These are phyloP conservation scores for Saussurea involucrata DNA, from an alignment of 129 eudicot species.

Conservation along the genomic window DNA sequence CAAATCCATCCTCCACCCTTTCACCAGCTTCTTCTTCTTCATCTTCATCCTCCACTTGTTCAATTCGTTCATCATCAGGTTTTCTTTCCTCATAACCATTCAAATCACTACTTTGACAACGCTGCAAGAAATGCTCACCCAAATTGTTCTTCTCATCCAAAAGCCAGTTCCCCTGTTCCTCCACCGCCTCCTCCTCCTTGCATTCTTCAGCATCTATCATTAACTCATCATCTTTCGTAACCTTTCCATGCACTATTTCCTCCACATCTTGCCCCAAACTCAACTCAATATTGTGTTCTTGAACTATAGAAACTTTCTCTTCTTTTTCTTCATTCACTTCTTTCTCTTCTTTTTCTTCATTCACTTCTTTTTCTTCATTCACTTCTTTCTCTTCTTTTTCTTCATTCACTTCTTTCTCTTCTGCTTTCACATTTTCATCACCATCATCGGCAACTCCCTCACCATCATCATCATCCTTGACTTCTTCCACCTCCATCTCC, in stretches of 20 bases:
- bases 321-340: neutral
- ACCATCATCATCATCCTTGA: conserved; percentile 23
- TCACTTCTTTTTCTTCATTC: neutral
- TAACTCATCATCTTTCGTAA: conserved; percentile 36
- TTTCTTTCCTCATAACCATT: conserved; percentile 35
- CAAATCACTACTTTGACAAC: conserved; percentile 44
- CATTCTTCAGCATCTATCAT: conserved; percentile 38
- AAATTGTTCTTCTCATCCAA: conserved; percentile 31
- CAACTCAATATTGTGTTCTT: conserved; percentile 41
- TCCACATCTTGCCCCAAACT: conserved; percentile 47
- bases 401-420: conserved; percentile 1
- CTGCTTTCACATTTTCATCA: conserved; percentile 22
- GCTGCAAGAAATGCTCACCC: conserved; percentile 52
- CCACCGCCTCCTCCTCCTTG: conserved; percentile 35
- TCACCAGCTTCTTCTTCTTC: conserved; percentile 38
- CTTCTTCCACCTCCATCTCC: conserved; percentile 25
- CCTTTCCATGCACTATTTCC: conserved; percentile 29
- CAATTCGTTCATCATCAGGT: conserved; percentile 34
- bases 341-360: neutral
- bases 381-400: neutral
- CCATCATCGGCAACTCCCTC: conserved; percentile 6
- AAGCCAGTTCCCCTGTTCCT: conserved; percentile 39
- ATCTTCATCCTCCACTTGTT: conserved; percentile 36
- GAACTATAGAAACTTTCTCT: neutral
- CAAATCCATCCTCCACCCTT: conserved; percentile 44